Evolutionary conservation across 78 protist genomes (phyloP), one percentile per base, ranked within the genome.

Genomic region (Monosiga brevicollis): DNA sequence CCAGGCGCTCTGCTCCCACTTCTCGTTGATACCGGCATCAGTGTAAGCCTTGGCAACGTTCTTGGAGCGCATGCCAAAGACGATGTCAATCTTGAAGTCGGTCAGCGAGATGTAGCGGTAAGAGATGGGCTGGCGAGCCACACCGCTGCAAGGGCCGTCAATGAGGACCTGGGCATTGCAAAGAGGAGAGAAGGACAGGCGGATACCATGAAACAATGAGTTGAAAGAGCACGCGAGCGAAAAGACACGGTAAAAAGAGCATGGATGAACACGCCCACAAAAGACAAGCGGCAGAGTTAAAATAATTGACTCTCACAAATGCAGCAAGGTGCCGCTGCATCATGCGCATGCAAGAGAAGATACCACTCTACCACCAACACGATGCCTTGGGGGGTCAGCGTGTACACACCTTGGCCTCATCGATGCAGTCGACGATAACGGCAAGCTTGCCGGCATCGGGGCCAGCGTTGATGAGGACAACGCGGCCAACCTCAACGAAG

Each of bases 401-500:
- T n/a, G n/a, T n/a, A 41, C 80, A 22, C n/a, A 85, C 88, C 36
- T 78, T 32, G 83, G 36, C 54, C 23, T 40, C 55, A 43, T 85
- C 83, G 3, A 85, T 1, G 76, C 77, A 41, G 39, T 85, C 83
- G 80, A 78, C 22, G 74, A 85, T 81, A 36, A 78, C 38, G 42
- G 70, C 82, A 38, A 85, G 83, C 75, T 85, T 85, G 82, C 88
- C 88, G 9, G 11, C 49, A 26, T 78, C 54, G 29, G 73, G 75
- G 42, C 88, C 88, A 26, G 41, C 54, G 82, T 76, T 85, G 39
- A 85, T 38, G 42, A 85, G 88, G 83, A 24, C 80, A 25, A 85
- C 75, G 0, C 88, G 88, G 37, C 88, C 88, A 3, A 77, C 22
- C 78, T 85, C 73, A 29, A 85, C 80, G 62, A 55, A 85, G 73